These are phyloP conservation scores for Erodium moschatum DNA, from an alignment of 441 rosid species.

Conservation along the genomic window DNA sequence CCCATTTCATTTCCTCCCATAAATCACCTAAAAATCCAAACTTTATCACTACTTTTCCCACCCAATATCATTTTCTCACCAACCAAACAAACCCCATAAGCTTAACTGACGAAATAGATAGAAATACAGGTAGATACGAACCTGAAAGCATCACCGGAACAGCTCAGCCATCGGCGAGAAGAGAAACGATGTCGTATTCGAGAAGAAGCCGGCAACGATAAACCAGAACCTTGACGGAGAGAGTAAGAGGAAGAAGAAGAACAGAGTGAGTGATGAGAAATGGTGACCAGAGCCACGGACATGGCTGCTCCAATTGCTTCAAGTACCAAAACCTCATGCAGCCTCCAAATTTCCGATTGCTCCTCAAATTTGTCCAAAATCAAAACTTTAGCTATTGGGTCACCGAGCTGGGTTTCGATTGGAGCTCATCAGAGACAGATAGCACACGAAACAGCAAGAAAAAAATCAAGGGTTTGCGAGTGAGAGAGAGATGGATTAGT, in stretches of 20 bases:
- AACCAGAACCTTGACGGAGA: conserved; percentile 21
- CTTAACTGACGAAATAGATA: background rate
- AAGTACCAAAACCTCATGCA: conserved; percentile 57
- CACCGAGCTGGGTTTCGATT: background rate
- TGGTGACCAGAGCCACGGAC: conserved; percentile 37
- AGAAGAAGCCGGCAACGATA: conserved; percentile 10
- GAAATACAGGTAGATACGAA: conserved; percentile 2
- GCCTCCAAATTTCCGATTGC: conserved; percentile 22
- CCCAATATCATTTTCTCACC: background rate
- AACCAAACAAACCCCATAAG: background rate
- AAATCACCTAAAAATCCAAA: background rate
- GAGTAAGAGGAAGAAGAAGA: background rate
- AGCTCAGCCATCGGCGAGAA: conserved; percentile 55
- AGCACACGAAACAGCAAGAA: too few relatives aligned
- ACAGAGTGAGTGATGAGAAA: conserved; percentile 31
- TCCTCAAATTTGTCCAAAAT: too few relatives aligned
- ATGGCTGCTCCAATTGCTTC: conserved; percentile 32
- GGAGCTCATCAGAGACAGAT: conserved; percentile 1
- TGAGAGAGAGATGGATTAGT: background rate
- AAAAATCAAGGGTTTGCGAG: background rate
- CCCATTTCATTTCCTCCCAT: background rate
- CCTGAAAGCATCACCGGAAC: conserved; percentile 30
- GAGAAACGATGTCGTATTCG: conserved; percentile 52
- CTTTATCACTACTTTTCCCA: background rate
- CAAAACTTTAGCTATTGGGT: too few relatives aligned